Conservation (phyloP, 768 basidiomycete genomes). For the Multifurca ochricompacta region DNA sequence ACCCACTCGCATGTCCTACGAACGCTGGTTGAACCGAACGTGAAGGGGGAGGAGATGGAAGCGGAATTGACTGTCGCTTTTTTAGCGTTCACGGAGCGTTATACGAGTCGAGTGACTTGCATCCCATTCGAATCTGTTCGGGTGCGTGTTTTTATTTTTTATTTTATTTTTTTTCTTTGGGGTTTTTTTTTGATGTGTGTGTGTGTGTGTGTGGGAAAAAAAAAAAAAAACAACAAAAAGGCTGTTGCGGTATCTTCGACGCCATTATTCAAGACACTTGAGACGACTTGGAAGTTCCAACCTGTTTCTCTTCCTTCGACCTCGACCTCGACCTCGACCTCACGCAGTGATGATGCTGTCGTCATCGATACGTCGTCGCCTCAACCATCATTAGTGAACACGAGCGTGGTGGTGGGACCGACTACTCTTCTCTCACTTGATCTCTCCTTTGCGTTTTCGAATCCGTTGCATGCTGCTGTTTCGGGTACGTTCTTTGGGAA, state of each 20-base stretch:
- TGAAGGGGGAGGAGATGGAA: conserved; percentile 45
- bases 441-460: conserved; percentile 79
- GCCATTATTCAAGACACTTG: conserved; percentile 64
- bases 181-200: not conserved
- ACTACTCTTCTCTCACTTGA: conserved; percentile 86
- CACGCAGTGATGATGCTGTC: too few relatives aligned
- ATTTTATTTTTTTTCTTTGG: not conserved
- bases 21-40: conserved; percentile 15
- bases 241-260: conserved; percentile 65
- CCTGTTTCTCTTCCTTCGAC: conserved; percentile 31
- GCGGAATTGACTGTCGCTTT: conserved; percentile 89
- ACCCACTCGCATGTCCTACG: conserved; percentile 57
- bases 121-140: conserved; percentile 70
- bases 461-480: conserved; percentile 77
- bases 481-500: conserved; percentile 80
- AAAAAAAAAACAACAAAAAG: conserved; percentile 32
- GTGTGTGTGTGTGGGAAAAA: too few relatives aligned
- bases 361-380: too few relatives aligned
- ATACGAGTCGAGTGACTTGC: conserved; percentile 78
- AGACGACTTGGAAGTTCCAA: conserved; percentile 69
- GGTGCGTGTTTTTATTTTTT: conserved; percentile 37
- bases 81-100: conserved; percentile 79
- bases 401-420: conserved; percentile 28
- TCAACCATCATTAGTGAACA: too few relatives aligned
- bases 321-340: conserved; percentile 34